Evolutionary conservation across 1,284 basidiomycete genomes (phyloP).

Genomic region (Lignosus rhinocerotis): DNA sequence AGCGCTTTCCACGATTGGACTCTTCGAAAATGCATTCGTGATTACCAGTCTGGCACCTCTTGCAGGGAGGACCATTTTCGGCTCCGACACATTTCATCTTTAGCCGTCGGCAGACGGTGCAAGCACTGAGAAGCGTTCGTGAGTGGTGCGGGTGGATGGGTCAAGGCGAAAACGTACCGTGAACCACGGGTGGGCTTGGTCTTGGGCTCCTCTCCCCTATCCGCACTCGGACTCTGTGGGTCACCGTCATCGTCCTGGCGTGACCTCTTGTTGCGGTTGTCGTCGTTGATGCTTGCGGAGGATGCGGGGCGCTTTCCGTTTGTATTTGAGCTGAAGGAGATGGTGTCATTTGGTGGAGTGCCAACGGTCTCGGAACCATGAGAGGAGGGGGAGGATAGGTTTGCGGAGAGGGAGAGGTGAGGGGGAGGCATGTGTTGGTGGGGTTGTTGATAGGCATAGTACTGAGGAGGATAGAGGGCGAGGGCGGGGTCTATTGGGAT

Average conservation of each 20-base stretch:
- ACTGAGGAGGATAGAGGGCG: slow-evolving; percentile 61
- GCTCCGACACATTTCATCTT: slow-evolving; percentile 99
- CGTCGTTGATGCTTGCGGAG: slow-evolving; percentile 40
- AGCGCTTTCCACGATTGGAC: slow-evolving; percentile 91
- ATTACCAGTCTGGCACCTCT: slow-evolving; percentile 76
- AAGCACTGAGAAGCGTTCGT: slow-evolving; percentile 59
- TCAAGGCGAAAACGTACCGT: slow-evolving; percentile 51
- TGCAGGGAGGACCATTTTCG: slow-evolving; percentile 91
- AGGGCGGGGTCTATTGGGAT: slow-evolving; percentile 68
- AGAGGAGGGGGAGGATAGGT: slow-evolving; percentile 56
- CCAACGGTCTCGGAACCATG: slow-evolving; percentile 74
- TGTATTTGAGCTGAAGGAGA: slow-evolving; percentile 51
- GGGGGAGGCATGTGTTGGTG: slow-evolving; percentile 36
- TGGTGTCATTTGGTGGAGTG: slow-evolving; percentile 65
- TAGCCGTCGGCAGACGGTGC: slow-evolving; percentile 91
- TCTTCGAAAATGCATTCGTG: slow-evolving; percentile 96
- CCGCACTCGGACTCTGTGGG: slow-evolving; percentile 49
- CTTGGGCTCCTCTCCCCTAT: slow-evolving; percentile 65
- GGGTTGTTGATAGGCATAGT: slow-evolving; percentile 46
- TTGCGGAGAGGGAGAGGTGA: slow-evolving; percentile 32
- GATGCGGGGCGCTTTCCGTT: slow-evolving; percentile 70
- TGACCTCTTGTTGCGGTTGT: slow-evolving; percentile 53
- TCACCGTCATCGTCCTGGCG: slow-evolving; percentile 54
- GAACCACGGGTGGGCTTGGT: slow-evolving; percentile 86
- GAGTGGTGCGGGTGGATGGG: not conserved